These are phyloP conservation scores for Calophaca sinica DNA, from an alignment of 306 rosid species.

Conservation along the genomic window DNA sequence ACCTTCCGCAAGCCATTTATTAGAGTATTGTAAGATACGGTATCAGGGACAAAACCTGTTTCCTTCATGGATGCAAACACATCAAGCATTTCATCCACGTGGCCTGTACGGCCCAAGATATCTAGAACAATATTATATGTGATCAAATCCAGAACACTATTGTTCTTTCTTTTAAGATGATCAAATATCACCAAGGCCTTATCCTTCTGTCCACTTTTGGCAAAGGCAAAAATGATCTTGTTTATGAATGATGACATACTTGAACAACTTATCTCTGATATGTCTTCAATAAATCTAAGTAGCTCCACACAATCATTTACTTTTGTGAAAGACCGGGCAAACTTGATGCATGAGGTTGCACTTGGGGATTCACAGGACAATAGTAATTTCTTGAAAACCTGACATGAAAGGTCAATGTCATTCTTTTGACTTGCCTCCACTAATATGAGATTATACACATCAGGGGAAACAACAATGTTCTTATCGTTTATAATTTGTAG, in stretches of 20 bases:
- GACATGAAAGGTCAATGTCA: constrained; percentile 57
- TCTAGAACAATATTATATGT: constrained; percentile 76
- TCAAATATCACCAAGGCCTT: constrained; percentile 70
- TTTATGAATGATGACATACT: constrained; percentile 60
- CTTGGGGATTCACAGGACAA: constrained; percentile 50
- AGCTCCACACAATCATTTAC: constrained; percentile 54
- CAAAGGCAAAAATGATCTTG: constrained; percentile 69
- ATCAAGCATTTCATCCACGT: constrained; percentile 61
- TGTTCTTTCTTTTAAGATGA: constrained; percentile 54
- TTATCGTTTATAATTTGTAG: constrained; percentile 56
- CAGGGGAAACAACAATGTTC: constrained; percentile 48
- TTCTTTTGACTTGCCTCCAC: constrained; percentile 63
- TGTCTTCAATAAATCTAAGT: constrained; percentile 55
- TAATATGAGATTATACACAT: constrained; percentile 55
- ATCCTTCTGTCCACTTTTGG: constrained; percentile 71
- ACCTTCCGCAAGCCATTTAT: constrained; percentile 72
- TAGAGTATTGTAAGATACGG: constrained; percentile 74
- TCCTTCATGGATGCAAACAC: constrained; percentile 66
- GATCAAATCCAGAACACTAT: constrained; percentile 57
- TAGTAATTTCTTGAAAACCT: constrained; percentile 63
- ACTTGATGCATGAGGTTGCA: constrained; percentile 56
- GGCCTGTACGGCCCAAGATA: constrained; percentile 72
- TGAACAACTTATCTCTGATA: constrained; percentile 54
- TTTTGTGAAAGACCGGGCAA: constrained; percentile 69
- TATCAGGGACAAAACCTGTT: constrained; percentile 63